A percentile compares a stretch with the other conserved stretches of the same genome.
Conservation (phyloP, 2,329 filamentous ascomycete species). For the Penicillium sp. region DNA sequence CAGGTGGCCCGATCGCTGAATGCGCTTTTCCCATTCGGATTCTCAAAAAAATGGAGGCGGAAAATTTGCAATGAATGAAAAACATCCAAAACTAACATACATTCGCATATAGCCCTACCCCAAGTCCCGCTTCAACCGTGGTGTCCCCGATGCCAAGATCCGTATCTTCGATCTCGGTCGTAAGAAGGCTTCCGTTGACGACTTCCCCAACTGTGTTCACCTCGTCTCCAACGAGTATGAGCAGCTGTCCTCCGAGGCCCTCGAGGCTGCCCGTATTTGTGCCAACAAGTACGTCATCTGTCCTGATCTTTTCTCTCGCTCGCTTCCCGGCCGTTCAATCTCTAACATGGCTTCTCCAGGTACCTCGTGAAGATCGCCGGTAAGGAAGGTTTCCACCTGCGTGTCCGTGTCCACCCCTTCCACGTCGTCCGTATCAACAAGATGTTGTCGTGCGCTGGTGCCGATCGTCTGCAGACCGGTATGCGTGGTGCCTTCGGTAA, state of each 20-base stretch:
- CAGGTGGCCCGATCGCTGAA: background rate
- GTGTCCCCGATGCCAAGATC: constrained; percentile 80
- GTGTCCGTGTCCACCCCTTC: constrained; percentile 90
- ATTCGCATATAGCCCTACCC: constrained; percentile 72
- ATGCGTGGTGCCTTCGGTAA: constrained; percentile 99
- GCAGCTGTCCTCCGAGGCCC: constrained; percentile 98
- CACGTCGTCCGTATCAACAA: constrained; percentile 99
- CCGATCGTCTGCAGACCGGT: constrained; percentile 99
- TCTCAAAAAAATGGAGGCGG: background rate
- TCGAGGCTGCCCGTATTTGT: constrained; percentile 99
- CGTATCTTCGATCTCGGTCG: constrained; percentile 98
- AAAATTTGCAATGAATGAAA: background rate
- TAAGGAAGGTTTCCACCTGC: constrained; percentile 71
- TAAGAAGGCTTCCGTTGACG: constrained; percentile 98
- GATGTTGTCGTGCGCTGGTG: constrained; percentile 99
- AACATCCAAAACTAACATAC: constrained; percentile 22
- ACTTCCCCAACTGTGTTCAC: constrained; percentile 99
- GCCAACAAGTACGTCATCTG: constrained; percentile 83
- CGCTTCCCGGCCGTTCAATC: background rate
- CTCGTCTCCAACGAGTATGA: constrained; percentile 99
- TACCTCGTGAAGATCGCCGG: constrained; percentile 68
- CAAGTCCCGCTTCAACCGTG: constrained; percentile 99
- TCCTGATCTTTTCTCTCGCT: background rate
- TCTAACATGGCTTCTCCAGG: constrained; percentile 33
- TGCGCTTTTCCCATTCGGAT: background rate